A percentile compares a stretch with the other conserved stretches of the same genome.
Conservation (phyloP, 306 rosid species). For the Vigna radiata region DNA sequence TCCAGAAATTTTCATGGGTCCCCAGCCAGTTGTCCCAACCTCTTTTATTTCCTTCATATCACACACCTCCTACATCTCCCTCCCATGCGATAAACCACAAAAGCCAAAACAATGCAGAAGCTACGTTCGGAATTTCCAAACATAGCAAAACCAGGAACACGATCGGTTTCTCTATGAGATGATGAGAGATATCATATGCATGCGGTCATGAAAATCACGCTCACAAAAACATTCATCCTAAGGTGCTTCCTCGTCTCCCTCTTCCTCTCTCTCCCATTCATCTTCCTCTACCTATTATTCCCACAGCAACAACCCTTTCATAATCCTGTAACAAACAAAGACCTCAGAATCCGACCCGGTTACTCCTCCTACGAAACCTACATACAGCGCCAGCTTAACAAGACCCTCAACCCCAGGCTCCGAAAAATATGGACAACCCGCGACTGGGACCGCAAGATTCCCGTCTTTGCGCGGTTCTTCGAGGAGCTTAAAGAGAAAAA, state of each 20-base stretch:
- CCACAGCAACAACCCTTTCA: constrained; percentile 32
- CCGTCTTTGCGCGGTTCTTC: constrained; percentile 69
- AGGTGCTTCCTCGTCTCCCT: constrained; percentile 61
- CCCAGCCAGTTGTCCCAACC: constrained; percentile 2
- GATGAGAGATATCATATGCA: neutral
- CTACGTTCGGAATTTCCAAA: constrained; percentile 1
- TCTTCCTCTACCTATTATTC: constrained; percentile 47
- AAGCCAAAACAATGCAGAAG: constrained; percentile 2
- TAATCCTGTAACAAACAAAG: constrained; percentile 21
- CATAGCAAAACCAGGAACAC: neutral
- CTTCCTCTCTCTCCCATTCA: constrained; percentile 66
- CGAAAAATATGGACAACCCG: constrained; percentile 88
- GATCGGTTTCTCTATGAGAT: neutral
- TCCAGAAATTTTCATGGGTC: constrained; percentile 22
- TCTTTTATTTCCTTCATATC: neutral
- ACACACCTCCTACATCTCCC: neutral
- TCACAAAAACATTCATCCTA: constrained; percentile 49
- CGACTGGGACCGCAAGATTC: constrained; percentile 90
- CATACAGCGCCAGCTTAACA: constrained; percentile 82
- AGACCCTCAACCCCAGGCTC: constrained; percentile 88
- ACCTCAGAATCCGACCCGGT: constrained; percentile 83
- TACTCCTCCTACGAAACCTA: constrained; percentile 77
- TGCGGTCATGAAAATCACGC: constrained; percentile 58
- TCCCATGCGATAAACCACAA: constrained; percentile 1
- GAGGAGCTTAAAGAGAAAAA: constrained; percentile 43